Evolutionary conservation across 495 filamentous ascomycete species (phyloP), one percentile per base, ranked within the genome.

Genomic region (Schizothecium vesticola): DNA sequence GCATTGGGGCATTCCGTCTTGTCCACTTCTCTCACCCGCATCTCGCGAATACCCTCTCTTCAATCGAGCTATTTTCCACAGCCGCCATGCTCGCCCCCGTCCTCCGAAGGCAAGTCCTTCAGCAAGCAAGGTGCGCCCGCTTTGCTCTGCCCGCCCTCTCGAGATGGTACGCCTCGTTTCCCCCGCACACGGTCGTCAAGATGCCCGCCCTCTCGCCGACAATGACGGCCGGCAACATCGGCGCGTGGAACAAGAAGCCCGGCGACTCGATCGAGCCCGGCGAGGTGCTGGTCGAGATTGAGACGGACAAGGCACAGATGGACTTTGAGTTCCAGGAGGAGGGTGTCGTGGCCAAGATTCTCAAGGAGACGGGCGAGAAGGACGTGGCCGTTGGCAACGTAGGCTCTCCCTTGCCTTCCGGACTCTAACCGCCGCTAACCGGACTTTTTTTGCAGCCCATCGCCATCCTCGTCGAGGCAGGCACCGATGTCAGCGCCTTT

Each of bases 261-360:
- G 96, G 96, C 77, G 96, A 99, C 78, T 74, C 81, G 64, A 89
- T 99, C 76, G 79, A 87, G 67, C 93, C 96, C 59, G 96, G 96
- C 76, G 96, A 99, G 80, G 94, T 98, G n/a, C 81, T 99, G 67
- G 96, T 98, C 29, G 96, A 99, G 85, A 98, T 99, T 77, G 96
- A 99, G 84, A 99, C 96, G 75, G 96, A 99, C 81, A 99, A 99
- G 86, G 96, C 96, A 56, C 96, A 99, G 81, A 99, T 99, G 96
- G 96, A 99, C 84, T 99, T 99, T 75, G 96, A 99, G 80, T 99
- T 96, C 80, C 96, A 99, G 80, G 95, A 99, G 71, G 95, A 99
- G 77, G 95, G 96, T 83, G 85, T 96, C 36, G 82, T 99, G 66
- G 96, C 96, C 67, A 98, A 97, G 87, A 87, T 98, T 68, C 80